Base-by-base conservation (phyloP, 2,329 filamentous ascomycete genomes). In the Aureobasidium sp. region DNA sequence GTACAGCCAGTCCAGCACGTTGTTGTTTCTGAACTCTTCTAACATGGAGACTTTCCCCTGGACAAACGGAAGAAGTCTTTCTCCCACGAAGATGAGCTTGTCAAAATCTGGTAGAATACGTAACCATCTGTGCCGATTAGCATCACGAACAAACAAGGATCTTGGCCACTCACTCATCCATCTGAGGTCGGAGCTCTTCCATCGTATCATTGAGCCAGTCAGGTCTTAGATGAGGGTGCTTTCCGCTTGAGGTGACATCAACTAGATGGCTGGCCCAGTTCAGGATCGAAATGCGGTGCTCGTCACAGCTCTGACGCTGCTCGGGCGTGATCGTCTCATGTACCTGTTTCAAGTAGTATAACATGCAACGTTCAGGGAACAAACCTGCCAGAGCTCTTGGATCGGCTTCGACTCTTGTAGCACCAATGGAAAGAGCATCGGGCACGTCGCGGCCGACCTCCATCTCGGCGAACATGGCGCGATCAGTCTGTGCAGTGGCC, bases 1-100 rank as follows among this genome's bases (percentile, higher is more conserved):
- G 53, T 75, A 73, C 42, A 69, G 66, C 3, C 60, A 44, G 8
- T 66, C 59, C 3, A 74, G 57, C 35, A 71, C 57, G 4, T 65
- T 61, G 14, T 72, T 61, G 25, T 65, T 58, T 27, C 59, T 62
- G 47, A 75, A 56, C 40, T 67, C 61, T 51, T 74, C 71, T 6
- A 73, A 61, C 51, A 71, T 66, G 3, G 60, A 68, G 5, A 55
- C 63, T 32, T 67, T 60, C 3, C 65, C 68, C 1, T 29, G 42
- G n/a, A 47, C 42, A 29, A 47, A 47, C 35, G 42, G 42, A 5
- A 47, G 24, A 6, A 47, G 14, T 17, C 24, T 47, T 6, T 47
- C 42, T 14, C 42, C 42, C 6, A 29, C 30, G 42, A 47, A 47
- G 29, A 47, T 47, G 4, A 47, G 29, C 17, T 47, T 47, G 42